Conservation (phyloP, 2,329 filamentous ascomycete species). For the Aurifilum marmelostoma region DNA sequence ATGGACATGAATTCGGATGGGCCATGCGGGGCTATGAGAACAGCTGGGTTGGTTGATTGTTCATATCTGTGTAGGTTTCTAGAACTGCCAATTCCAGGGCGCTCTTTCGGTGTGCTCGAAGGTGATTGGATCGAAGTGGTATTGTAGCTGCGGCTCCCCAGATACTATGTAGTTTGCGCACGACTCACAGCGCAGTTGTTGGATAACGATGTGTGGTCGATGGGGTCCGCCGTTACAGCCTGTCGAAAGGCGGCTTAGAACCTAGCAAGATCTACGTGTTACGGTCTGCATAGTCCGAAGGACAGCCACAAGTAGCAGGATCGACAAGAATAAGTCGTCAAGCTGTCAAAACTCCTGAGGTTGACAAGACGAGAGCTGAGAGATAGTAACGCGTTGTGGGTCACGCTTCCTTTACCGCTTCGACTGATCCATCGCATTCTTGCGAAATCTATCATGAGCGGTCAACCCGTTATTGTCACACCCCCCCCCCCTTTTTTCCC, state of each 20-base stretch:
- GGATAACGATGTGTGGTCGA: background rate
- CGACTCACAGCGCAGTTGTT: background rate
- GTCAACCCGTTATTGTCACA: conserved; percentile 19
- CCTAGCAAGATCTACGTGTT: background rate
- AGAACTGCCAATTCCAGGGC: background rate
- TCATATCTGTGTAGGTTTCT: background rate
- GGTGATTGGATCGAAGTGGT: background rate
- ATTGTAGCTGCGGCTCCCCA: background rate
- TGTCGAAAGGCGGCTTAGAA: background rate
- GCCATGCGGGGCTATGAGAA: background rate
- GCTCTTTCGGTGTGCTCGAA: background rate
- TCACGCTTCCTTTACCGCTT: conserved; percentile 27
- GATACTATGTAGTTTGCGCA: no score
- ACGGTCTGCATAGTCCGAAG: background rate
- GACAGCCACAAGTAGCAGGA: background rate
- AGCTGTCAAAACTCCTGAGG: background rate
- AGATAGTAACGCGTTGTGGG: conserved; percentile 17
- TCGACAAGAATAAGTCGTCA: background rate
- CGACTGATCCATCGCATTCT: conserved; percentile 18
- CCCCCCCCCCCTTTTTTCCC: background rate
- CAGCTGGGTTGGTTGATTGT: background rate
- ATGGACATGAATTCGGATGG: background rate
- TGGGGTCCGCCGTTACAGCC: background rate
- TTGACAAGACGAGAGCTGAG: background rate
- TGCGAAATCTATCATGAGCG: conserved; percentile 21